A percentile compares a stretch with the other conserved stretches of the same genome.
Evolutionary conservation across 1,284 basidiomycete genomes (phyloP).

Genomic region (Salmacisia buchloeana): DNA sequence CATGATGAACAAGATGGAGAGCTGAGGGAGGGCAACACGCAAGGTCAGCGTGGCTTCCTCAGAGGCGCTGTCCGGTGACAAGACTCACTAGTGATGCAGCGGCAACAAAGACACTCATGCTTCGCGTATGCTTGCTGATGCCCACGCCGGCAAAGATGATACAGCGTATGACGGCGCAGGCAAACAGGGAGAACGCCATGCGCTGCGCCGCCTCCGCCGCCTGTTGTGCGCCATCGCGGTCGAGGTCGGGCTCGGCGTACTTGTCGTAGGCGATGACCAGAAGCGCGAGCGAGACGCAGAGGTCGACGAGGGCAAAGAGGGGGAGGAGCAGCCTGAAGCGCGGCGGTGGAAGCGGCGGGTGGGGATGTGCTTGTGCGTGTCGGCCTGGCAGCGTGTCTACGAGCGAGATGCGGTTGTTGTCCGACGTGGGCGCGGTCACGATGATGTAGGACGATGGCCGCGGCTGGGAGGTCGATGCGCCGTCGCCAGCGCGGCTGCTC

Average conservation of each 20-base stretch:
- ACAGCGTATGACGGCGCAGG: conserved; percentile 20
- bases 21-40: neutral
- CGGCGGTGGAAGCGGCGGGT: neutral
- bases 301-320: conserved; percentile 19
- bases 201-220: conserved; percentile 10
- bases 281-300: conserved; percentile 14
- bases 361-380: neutral
- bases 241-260: conserved; percentile 13
- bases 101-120: conserved; percentile 25
- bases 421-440: neutral
- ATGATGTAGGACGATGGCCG: conserved; percentile 7
- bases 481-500: neutral
- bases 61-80: neutral
- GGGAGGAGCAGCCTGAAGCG: conserved; percentile 5
- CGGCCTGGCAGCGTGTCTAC: neutral
- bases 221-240: conserved; percentile 19
- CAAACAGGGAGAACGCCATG: conserved; percentile 12
- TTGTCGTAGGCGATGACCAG: conserved; percentile 20
- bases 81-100: conserved; percentile 21
- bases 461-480: neutral
- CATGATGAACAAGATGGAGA: conserved; percentile 28
- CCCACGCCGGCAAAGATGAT: conserved; percentile 21
- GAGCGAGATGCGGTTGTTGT: neutral
- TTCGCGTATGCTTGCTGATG: conserved; percentile 23
- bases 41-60: neutral